Percentiles rank a stretch among this genome's conserved stretches.
These are phyloP conservation scores for Nakataea oryzae DNA, from an alignment of 2,329 filamentous ascomycete genomes.

Conservation along the genomic window DNA sequence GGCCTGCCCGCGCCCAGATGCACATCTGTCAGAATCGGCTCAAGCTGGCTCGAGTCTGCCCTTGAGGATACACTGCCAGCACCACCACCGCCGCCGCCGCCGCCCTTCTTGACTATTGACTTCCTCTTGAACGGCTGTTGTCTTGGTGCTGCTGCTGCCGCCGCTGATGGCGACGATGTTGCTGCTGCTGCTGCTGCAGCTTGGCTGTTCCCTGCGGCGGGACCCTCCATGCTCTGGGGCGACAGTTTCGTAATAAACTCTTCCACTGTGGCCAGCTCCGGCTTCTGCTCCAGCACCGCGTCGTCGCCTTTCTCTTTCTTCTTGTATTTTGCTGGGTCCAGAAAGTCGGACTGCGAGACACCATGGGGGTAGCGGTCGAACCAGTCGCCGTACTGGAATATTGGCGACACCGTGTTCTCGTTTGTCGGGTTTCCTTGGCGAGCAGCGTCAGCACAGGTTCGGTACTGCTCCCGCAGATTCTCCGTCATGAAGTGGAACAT, in stretches of 20 bases:
- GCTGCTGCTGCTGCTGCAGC: conserved; percentile 14
- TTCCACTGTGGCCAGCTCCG: conserved; percentile 81
- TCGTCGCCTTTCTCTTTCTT: conserved; percentile 76
- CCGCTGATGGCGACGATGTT: conserved; percentile 10
- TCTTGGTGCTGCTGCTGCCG: conserved; percentile 5
- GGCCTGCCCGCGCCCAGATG: conserved; percentile 11
- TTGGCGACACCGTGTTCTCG: conserved; percentile 42
- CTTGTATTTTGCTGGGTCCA: conserved; percentile 57
- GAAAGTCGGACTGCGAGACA: conserved; percentile 73
- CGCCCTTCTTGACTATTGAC: conserved; percentile 23
- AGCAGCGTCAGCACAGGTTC: conserved; percentile 72
- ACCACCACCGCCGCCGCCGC: conserved; percentile 5
- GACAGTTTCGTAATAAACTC: conserved; percentile 83
- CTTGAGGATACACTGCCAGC: conserved; percentile 19
- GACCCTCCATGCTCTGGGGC: conserved; percentile 38
- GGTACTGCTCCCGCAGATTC: conserved; percentile 81
- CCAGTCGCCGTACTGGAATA: conserved; percentile 97
- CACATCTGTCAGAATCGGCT: conserved; percentile 27
- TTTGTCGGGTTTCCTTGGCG: conserved; percentile 49
- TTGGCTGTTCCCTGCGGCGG: conserved; percentile 10
- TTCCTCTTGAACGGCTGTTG: conserved; percentile 23
- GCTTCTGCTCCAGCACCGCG: conserved; percentile 77
- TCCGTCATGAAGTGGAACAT: conserved; percentile 98
- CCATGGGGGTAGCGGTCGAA: conserved; percentile 92
- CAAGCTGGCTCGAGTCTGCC: conserved; percentile 21